These are phyloP conservation scores for Polytolypa hystricis DNA, from an alignment of 2,329 filamentous ascomycete genomes.

Conservation along the genomic window DNA sequence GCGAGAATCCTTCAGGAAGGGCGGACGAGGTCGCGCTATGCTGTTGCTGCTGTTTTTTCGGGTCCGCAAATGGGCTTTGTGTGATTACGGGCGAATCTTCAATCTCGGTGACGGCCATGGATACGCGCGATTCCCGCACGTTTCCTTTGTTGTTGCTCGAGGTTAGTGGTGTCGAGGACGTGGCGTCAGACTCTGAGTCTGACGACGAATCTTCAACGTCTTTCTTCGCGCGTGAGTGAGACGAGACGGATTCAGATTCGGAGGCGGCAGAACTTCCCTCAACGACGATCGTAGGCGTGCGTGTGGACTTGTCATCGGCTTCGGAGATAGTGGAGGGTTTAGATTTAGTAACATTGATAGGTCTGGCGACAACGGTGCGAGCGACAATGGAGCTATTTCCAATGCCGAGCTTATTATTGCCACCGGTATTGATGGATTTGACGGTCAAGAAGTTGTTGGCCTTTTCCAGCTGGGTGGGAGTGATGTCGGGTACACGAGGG, in stretches of 20 bases:
- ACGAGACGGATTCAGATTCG: not conserved
- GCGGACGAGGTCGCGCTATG: slow-evolving; percentile 11
- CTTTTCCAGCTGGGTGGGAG: slow-evolving; percentile 36
- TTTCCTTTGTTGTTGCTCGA: slow-evolving; percentile 10
- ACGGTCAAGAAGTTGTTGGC: slow-evolving; percentile 22
- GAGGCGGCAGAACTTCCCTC: slow-evolving; percentile 12
- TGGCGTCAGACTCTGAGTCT: slow-evolving; percentile 19
- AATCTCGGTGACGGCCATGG: slow-evolving; percentile 18
- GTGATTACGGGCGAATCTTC: slow-evolving; percentile 18
- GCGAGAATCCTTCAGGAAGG: slow-evolving; percentile 3
- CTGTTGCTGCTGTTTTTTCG: slow-evolving; percentile 6
- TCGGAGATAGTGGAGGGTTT: slow-evolving; percentile 21
- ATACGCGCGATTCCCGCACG: slow-evolving; percentile 13
- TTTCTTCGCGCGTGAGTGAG: not conserved
- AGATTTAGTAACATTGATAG: slow-evolving; percentile 34
- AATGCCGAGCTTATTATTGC: slow-evolving; percentile 2
- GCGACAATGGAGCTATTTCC: slow-evolving; percentile 33
- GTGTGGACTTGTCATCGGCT: slow-evolving; percentile 13
- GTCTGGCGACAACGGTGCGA: slow-evolving; percentile 32
- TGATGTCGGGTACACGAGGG: slow-evolving; percentile 63
- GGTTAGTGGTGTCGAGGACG: slow-evolving; percentile 7
- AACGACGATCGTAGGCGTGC: slow-evolving; percentile 7
- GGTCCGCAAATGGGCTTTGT: slow-evolving; percentile 18
- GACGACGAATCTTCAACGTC: slow-evolving; percentile 11
- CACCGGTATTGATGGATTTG: not conserved